Evolutionary conservation across 306 rosid species (phyloP), one percentile per base, ranked within the genome.

Genomic region (Canavalia ensiformis): DNA sequence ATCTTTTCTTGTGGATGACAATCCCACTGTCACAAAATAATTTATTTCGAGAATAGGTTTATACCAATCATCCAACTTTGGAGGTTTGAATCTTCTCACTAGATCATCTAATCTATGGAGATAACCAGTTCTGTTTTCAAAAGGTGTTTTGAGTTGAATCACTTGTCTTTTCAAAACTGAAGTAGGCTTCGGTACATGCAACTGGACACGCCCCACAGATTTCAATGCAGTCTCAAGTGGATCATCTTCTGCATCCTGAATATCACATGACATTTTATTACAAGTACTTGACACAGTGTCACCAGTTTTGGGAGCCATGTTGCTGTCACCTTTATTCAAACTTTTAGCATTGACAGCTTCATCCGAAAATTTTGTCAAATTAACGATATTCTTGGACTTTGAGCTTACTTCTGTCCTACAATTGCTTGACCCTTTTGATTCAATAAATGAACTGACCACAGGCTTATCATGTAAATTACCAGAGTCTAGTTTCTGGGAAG

Each of bases 11-110:
- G 87, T 68, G 25, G 98, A 82, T 67, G 91, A 65, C 87, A 88
- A 89, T 44, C 97, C 97, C 6, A 90, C 90, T 51, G 87, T 77
- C 37, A 87, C 84, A 85, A 91, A 95, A 82, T 90, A 95, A 87
- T 95, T 94, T 78, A 91, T 81, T 74, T 90, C 97, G 78, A 95
- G 89, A 79, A 95, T 95, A 82, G 97, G 88, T 84, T 90, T 90
- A 82, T 88, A 95, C 99, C 99, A 95, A 72, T 88, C 92, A 85
- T 93, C 95, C 73, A 95, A 90, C 82, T 87, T 90, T 46, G 94
- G 94, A n/a, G 93, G 91, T 87, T 82, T 88, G 85, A 95, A 95
- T 86, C 99, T 90, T 87, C 86, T 95, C 74, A 50, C 64, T 79
- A 82, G 89, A 62, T 85, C 86, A 79, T 81, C 95, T 59, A 88